Percentiles rank a stretch among this genome's conserved stretches.
Evolutionary conservation across 1,284 basidiomycete species (phyloP).

Genomic region (Boletellus sp.): DNA sequence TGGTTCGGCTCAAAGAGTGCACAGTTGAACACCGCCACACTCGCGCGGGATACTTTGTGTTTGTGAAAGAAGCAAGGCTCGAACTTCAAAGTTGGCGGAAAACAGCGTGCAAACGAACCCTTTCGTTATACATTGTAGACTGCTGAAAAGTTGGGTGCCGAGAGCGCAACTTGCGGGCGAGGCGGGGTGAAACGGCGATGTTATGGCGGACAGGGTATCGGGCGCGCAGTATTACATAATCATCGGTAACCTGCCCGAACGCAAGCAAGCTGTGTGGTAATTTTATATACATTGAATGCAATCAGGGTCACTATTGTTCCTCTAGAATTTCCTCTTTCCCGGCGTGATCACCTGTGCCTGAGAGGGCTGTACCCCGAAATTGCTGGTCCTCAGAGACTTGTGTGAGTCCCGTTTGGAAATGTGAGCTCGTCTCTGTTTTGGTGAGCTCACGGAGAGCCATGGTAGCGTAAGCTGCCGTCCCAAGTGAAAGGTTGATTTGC

Average conservation of each 20-base stretch:
- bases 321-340: slow-evolving; percentile 22
- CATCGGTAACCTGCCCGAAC: background rate
- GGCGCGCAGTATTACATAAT: too few species aligned
- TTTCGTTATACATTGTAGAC: too few species aligned
- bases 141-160: too few species aligned
- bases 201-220: too few species aligned
- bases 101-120: too few species aligned
- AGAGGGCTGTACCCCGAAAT: slow-evolving; percentile 50
- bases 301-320: slow-evolving; percentile 3
- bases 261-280: too few species aligned
- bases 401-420: slow-evolving; percentile 80
- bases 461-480: slow-evolving; percentile 89
- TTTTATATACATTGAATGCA: background rate
- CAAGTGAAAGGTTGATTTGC: slow-evolving; percentile 76
- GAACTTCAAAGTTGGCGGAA: too few species aligned
- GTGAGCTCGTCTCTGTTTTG: slow-evolving; percentile 87
- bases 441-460: slow-evolving; percentile 94
- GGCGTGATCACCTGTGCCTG: slow-evolving; percentile 29
- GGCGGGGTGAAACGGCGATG: too few species aligned
- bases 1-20: background rate
- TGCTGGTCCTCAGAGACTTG: slow-evolving; percentile 80
- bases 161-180: too few species aligned
- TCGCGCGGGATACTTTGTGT: too few species aligned
- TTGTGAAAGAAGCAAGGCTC: too few species aligned
- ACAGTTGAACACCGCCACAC: background rate